Base-by-base conservation (phyloP, 768 basidiomycete genomes). In the Mycena sanguinolenta region DNA sequence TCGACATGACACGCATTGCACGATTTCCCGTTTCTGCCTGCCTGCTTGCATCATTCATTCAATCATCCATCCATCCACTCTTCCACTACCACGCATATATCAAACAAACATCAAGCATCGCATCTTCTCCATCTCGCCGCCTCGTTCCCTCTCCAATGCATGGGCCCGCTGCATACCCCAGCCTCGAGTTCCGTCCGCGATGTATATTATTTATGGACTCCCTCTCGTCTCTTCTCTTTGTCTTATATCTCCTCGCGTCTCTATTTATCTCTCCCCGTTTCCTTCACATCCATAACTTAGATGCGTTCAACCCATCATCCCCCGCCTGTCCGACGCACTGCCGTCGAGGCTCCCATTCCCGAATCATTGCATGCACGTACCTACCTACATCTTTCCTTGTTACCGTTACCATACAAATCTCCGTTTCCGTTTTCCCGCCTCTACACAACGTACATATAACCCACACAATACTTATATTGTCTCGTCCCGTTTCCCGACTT, bases 261-360 rank as follows among this genome's bases (percentile, higher is more conserved):
- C 38, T 64, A 63, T 67, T 32, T 70, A 61, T 17, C 32, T n/a
- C 44, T n/a, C 59, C 36, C 38, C 17, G 16, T 21, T 32, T 28
- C 52, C 32, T 30, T 39, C n/a, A 12, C 39, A 14, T 39, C 46
- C 52, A 53, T 46, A 36, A 58, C 65, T 63, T 72, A 72, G 71
- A 72, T 72, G 71, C 63, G 58, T 62, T 72, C 71, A 72, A 72
- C 71, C 58, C 71, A 68, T 68, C 67, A 68, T 68, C 67, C 34
- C 59, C 59, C 44, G 60, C 25, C 42, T 60, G 59, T 55, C 66
- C 60, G 67, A 38, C 60, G 63, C 63, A 55, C 13, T 46, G 52
- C 63, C 50, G 38, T 54, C 52, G 50, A 38, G 50, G 34, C 32
- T 44, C 16, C 39, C 9, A 39, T 10, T 53, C 59, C 49, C 38